Percentiles rank a stretch among this genome's conserved stretches.
These are phyloP conservation scores for Gypsophila paniculata DNA, from an alignment of 179 eudicot genomes.

Conservation along the genomic window DNA sequence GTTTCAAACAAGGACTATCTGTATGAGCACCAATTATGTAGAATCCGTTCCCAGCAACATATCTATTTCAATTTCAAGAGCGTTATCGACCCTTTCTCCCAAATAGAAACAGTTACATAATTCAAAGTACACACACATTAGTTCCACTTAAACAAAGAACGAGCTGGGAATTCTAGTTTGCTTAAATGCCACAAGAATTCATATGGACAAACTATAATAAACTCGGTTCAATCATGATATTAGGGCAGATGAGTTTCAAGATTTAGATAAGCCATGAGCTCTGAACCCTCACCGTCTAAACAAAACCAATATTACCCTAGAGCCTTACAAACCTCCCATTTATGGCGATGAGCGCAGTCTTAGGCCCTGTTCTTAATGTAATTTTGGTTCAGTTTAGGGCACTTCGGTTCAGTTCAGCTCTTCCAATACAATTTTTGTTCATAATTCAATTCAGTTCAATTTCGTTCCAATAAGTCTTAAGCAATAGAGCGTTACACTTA, in stretches of 20 bases:
- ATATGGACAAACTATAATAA: background rate
- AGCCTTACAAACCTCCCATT: background rate
- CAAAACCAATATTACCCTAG: background rate
- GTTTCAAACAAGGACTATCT: conserved; percentile 90
- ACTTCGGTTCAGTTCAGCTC: no score
- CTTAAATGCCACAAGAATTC: background rate
- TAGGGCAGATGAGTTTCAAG: background rate
- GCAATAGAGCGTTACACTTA: no score
- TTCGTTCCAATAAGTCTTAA: no score
- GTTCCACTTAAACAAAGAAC: background rate
- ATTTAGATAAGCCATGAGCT: background rate
- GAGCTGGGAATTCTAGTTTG: background rate
- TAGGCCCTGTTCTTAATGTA: no score
- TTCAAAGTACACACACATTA: background rate
- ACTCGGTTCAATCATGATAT: background rate
- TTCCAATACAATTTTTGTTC: no score
- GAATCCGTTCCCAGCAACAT: conserved; percentile 88
- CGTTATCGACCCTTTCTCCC: conserved; percentile 13
- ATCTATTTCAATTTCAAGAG: conserved; percentile 38
- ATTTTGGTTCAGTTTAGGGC: no score
- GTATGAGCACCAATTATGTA: conserved; percentile 92
- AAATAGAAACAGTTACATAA: background rate
- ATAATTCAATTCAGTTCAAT: no score
- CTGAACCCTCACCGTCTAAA: background rate
- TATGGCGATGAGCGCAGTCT: background rate